Conservation (phyloP, 2,329 filamentous ascomycete genomes). For the Cladorrhinum sp. region DNA sequence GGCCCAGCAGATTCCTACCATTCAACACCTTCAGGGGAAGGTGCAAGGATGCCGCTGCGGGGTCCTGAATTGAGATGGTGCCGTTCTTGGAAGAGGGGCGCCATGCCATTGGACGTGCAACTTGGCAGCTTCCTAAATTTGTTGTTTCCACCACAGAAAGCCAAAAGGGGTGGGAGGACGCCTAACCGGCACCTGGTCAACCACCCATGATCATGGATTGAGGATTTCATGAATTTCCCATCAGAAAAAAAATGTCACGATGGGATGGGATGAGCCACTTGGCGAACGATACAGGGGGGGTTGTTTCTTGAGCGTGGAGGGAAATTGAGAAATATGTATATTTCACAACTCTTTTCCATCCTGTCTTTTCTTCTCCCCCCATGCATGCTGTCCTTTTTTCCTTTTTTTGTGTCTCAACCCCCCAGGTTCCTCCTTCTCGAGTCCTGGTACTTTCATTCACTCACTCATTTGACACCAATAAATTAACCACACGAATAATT, state of each 20-base stretch:
- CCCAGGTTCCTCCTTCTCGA: no score
- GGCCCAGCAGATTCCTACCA: neutral
- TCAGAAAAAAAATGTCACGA: neutral
- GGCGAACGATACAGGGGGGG: no score
- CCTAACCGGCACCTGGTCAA: neutral
- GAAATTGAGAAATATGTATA: no score
- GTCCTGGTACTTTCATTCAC: no score
- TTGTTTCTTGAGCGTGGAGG: no score
- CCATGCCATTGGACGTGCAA: neutral
- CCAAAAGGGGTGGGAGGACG: neutral
- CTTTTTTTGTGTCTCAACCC: neutral
- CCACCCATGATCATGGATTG: neutral
- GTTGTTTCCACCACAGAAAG: neutral
- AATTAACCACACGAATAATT: no score
- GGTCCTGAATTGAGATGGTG: neutral
- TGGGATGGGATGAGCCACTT: no score
- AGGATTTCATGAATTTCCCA: no score
- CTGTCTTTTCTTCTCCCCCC: neutral
- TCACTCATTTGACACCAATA: neutral
- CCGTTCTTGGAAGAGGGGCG: neutral
- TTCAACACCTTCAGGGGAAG: neutral
- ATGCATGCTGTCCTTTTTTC: neutral
- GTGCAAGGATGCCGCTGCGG: neutral
- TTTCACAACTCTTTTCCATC: neutral
- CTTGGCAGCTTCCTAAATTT: neutral